Base-by-base conservation (phyloP, 495 filamentous ascomycete species). In the Trichocladium uniseriatum region DNA sequence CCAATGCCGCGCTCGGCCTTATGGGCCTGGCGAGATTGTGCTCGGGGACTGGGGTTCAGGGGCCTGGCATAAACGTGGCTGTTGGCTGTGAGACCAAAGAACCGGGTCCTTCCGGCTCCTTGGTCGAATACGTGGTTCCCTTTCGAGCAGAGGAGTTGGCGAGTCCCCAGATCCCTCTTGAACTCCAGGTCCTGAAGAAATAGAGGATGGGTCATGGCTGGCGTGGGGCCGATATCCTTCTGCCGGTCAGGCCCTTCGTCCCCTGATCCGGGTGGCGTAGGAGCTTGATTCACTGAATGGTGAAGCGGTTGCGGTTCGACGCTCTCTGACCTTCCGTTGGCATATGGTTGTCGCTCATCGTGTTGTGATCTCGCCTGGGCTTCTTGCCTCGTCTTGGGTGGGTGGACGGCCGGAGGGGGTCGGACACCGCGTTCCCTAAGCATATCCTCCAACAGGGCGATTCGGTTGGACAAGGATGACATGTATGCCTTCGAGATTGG, bases 401-500 rank as follows among this genome's bases (percentile, higher is more conserved):
- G 75, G 50, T 79, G 72, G 28, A 67, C 60, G 36, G 73, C 72
- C 3, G 73, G 71, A 16, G 75, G 75, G 24, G 71, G 65, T 8
- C 61, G 63, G n/a, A 67, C 64, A 22, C 74, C 75, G 8, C 58
- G 64, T 34, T 77, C 73, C 42, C 63, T 59, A 28, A 79, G 59
- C 70, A 79, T 71, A 18, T 45, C 54, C 55, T 79, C 75, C 6
- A 79, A 53, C 27, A 77, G 31, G 7, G 61, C 52, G n/a, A 79
- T 74, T 14, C 75, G 67, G 49, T 69, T 69, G 24, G 75, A 74
- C 21, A 79, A 56, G 5, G 73, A 74, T 32, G 70, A 74, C 68
- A 79, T 74, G 64, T 79, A 79, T 39, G 73, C 75, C 54, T 76
- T 67, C 6, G 75, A 79, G 21, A 79, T 75, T 2, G 75, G 75